Conservation (phyloP, 2,329 filamentous ascomycete species). For the Paracamarosporium sp. region DNA sequence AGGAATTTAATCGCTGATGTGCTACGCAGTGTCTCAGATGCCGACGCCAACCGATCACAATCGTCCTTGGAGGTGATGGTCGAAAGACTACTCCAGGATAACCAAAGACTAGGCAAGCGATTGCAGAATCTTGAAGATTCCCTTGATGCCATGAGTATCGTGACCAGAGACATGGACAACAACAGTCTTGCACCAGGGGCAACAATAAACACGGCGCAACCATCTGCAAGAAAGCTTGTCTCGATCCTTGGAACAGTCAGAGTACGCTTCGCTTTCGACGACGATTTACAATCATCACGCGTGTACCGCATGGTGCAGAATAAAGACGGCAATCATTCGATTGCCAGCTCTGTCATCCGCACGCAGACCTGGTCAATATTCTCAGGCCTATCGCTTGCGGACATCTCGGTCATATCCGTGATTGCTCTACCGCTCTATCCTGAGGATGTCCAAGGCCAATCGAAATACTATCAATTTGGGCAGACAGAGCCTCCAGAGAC, state of each 20-base stretch:
- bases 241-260: background rate
- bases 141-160: slow-evolving; percentile 4
- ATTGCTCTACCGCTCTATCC: slow-evolving; percentile 11
- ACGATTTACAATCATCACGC: slow-evolving; percentile 10
- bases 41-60: slow-evolving; percentile 8
- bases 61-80: slow-evolving; percentile 1
- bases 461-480: slow-evolving; percentile 38
- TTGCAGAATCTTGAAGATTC: slow-evolving; percentile 8
- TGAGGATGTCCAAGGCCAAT: slow-evolving; percentile 77
- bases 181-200: background rate
- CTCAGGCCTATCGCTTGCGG: slow-evolving; percentile 11
- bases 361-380: slow-evolving; percentile 15
- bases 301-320: slow-evolving; percentile 8
- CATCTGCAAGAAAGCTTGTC: background rate
- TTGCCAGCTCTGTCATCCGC: slow-evolving; percentile 7
- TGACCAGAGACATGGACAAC: background rate
- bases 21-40: slow-evolving; percentile 1
- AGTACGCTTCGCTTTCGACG: slow-evolving; percentile 10
- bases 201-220: background rate
- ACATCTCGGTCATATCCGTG: slow-evolving; percentile 10
- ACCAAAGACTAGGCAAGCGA: slow-evolving; percentile 7
- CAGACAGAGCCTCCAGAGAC: background rate
- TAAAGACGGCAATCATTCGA: slow-evolving; percentile 3
- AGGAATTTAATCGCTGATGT: too few relatives aligned
- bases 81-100: background rate